phyloP scores from a whole-genome alignment of 106 monocot species.

The Apostasia ramifera region DNA sequence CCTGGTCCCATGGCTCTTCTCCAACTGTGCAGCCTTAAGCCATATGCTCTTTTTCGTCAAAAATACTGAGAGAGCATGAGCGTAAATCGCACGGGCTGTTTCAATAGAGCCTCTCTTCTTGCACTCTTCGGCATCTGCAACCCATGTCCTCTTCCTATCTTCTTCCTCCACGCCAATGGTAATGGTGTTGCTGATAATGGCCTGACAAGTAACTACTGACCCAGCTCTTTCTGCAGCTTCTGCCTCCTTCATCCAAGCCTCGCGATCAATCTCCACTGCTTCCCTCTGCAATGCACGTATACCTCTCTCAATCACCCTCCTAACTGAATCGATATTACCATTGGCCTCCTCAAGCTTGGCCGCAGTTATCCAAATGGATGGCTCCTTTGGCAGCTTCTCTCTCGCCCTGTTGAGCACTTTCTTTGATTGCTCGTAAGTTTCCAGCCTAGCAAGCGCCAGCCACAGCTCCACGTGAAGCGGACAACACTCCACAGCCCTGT shows the following conservation, averaged over 20 bases:
- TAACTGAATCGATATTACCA: conserved; percentile 67
- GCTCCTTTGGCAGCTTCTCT: conserved; percentile 83
- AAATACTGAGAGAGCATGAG: conserved; percentile 76
- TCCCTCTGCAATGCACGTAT: conserved; percentile 79
- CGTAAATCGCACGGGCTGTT: conserved; percentile 91
- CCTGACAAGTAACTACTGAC: conserved; percentile 81
- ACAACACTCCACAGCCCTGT: conserved; percentile 93
- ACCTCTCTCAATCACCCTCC: conserved; percentile 87
- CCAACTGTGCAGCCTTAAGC: conserved; percentile 98
- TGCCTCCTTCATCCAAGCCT: conserved; percentile 93
- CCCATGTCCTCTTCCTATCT: conserved; percentile 95
- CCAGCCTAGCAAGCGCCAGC: conserved; percentile 90
- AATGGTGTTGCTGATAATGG: conserved; percentile 80
- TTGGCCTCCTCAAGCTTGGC: conserved; percentile 98
- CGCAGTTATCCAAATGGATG: conserved; percentile 93
- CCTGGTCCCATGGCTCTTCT: conserved; percentile 93
- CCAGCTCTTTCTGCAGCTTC: conserved; percentile 91
- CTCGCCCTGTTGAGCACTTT: conserved; percentile 93
- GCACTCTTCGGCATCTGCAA: conserved; percentile 98
- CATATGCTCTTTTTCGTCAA: conserved; percentile 93
- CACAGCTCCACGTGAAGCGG: conserved; percentile 95
- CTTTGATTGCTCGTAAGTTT: conserved; percentile 90
- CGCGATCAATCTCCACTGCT: conserved; percentile 79
- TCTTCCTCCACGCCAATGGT: conserved; percentile 93
- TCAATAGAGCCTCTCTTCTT: conserved; percentile 96